Evolutionary conservation across 2,329 filamentous ascomycete species (phyloP).

Genomic region (Cladosporium cucumerinum): DNA sequence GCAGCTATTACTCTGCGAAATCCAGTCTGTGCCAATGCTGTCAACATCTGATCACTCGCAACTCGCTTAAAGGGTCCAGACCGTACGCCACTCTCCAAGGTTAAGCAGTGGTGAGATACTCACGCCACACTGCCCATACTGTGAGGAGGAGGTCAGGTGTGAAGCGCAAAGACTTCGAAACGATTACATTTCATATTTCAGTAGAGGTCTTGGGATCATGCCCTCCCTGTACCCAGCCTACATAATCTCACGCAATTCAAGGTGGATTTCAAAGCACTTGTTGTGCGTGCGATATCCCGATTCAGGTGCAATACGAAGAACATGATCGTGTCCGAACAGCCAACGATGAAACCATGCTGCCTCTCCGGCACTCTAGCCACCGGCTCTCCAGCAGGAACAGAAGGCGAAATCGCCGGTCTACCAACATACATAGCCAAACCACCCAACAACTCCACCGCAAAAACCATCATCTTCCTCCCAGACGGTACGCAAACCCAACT

Average conservation of each 20-base stretch:
- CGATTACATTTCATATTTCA: too few relatives aligned
- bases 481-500: constrained; percentile 34
- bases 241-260: not conserved
- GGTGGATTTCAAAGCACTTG: not conserved
- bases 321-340: not conserved
- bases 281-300: not conserved
- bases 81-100: not conserved
- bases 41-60: not conserved
- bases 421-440: constrained; percentile 45
- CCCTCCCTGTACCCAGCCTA: not conserved
- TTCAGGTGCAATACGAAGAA: not conserved
- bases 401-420: constrained; percentile 39
- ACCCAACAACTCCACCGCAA: constrained; percentile 40
- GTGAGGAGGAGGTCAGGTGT: not conserved
- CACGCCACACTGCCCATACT: not conserved
- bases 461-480: constrained; percentile 46
- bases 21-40: too few relatives aligned
- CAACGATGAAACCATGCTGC: constrained; percentile 40
- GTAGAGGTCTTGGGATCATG: too few relatives aligned
- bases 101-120: not conserved
- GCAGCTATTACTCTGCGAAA: not conserved
- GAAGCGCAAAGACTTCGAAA: not conserved
- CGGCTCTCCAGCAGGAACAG: constrained; percentile 35
- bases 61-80: not conserved
- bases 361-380: constrained; percentile 41